Conservation (phyloP, 2,329 filamentous ascomycete species). For the Ophiostoma populinum region DNA sequence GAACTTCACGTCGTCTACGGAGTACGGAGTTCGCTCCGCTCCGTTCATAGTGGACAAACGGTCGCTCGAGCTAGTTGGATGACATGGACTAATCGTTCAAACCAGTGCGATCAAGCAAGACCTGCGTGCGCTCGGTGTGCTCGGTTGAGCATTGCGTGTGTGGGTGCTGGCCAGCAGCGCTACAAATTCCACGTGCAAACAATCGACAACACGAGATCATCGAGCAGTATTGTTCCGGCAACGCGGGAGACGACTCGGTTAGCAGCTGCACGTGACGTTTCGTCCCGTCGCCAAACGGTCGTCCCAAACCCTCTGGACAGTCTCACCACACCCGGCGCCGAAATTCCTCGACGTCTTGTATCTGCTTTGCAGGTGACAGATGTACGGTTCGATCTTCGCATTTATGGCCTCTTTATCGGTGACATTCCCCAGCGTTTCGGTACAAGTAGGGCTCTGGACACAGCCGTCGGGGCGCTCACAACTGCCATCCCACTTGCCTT, state of each 20-base stretch:
- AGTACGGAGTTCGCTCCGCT: too few species aligned
- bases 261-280: too few species aligned
- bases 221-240: too few species aligned
- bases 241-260: too few species aligned
- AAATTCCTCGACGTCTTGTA: conserved; percentile 3
- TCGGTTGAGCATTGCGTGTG: conserved; percentile 8
- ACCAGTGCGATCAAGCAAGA: conserved; percentile 9
- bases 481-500: background rate
- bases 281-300: too few species aligned
- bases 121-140: conserved; percentile 9
- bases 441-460: conserved; percentile 6
- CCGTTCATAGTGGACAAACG: too few species aligned
- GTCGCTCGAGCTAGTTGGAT: too few species aligned
- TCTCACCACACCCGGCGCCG: background rate
- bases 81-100: background rate
- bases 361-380: conserved; percentile 7
- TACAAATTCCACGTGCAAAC: conserved; percentile 9
- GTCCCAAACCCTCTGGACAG: too few species aligned
- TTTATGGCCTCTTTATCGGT: conserved; percentile 8
- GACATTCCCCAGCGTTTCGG: conserved; percentile 9
- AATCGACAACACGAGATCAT: conserved; percentile 4
- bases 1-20: background rate
- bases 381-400: conserved; percentile 9
- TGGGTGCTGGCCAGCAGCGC: conserved; percentile 9
- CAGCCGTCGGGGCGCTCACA: conserved; percentile 5